These are phyloP conservation scores for Cochlearia excelsa DNA, from an alignment of 345 rosid species.

Conservation along the genomic window DNA sequence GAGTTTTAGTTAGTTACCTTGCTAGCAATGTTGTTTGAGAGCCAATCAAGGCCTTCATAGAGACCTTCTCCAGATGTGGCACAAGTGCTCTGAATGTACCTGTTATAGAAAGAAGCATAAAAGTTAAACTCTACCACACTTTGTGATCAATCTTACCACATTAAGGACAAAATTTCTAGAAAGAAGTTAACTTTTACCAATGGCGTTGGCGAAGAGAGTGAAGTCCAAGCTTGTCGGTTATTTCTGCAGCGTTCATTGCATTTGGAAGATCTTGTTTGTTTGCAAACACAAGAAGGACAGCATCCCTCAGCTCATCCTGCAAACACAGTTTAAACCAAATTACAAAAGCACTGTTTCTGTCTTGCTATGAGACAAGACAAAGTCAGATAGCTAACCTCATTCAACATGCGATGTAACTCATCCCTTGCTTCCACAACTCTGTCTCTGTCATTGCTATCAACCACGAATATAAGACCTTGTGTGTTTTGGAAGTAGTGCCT, in stretches of 20 bases:
- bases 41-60: slow-evolving; percentile 85
- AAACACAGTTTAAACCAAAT: slow-evolving; percentile 24
- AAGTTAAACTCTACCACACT: neutral
- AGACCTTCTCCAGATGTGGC: slow-evolving; percentile 86
- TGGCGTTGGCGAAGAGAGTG: slow-evolving; percentile 92
- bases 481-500: slow-evolving; percentile 86
- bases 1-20: slow-evolving; percentile 35
- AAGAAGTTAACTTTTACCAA: slow-evolving; percentile 51
- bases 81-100: slow-evolving; percentile 86
- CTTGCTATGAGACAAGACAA: slow-evolving; percentile 10
- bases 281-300: slow-evolving; percentile 83
- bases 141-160: slow-evolving; percentile 12
- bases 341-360: neutral
- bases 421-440: slow-evolving; percentile 64
- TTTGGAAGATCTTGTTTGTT: slow-evolving; percentile 92
- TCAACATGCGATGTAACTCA: slow-evolving; percentile 72
- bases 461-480: slow-evolving; percentile 74
- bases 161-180: neutral
- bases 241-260: slow-evolving; percentile 96
- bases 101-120: slow-evolving; percentile 25
- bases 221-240: slow-evolving; percentile 91
- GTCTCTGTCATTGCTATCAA: slow-evolving; percentile 63
- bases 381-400: slow-evolving; percentile 44
- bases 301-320: slow-evolving; percentile 64
- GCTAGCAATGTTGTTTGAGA: slow-evolving; percentile 71